These are phyloP conservation scores for Blastomyces parvus DNA, from an alignment of 2,329 filamentous ascomycete species.

Conservation along the genomic window DNA sequence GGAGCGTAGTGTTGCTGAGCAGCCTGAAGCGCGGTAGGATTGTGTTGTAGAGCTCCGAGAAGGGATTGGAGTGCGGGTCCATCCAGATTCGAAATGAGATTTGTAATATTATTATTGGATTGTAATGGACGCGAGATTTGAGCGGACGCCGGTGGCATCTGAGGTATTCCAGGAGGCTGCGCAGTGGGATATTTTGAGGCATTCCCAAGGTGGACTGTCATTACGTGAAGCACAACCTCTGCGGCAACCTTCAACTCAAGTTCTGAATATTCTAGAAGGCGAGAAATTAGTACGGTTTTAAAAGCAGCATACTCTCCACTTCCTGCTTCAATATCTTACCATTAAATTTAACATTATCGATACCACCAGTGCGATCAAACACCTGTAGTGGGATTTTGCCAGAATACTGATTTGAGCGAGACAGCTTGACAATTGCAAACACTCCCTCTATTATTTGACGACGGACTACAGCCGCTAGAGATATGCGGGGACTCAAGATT, in stretches of 20 bases:
- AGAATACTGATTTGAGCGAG: constrained; percentile 56
- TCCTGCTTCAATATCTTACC: constrained; percentile 32
- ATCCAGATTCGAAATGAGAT: constrained; percentile 58
- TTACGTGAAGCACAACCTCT: constrained; percentile 63
- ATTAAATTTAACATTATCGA: constrained; percentile 69
- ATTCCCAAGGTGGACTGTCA: constrained; percentile 29
- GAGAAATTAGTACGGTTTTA: neutral
- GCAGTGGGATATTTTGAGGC: constrained; percentile 28
- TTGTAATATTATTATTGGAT: constrained; percentile 47
- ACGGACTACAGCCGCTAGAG: constrained; percentile 69
- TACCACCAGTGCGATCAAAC: constrained; percentile 70
- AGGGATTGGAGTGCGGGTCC: constrained; percentile 61
- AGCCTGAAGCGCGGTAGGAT: constrained; percentile 29
- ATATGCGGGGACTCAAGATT: constrained; percentile 65
- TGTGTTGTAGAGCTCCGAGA: constrained; percentile 49
- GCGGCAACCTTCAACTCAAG: constrained; percentile 69
- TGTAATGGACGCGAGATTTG: constrained; percentile 14
- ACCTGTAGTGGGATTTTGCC: constrained; percentile 73
- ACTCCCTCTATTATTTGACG: constrained; percentile 84
- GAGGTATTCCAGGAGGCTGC: constrained; percentile 31
- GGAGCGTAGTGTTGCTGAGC: constrained; percentile 22
- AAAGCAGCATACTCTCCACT: constrained; percentile 7
- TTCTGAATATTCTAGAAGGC: constrained; percentile 60
- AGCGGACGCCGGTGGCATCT: constrained; percentile 18
- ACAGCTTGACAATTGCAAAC: constrained; percentile 69